Conservation (phyloP, 768 basidiomycete species). For the Psilocybe azurescens region DNA sequence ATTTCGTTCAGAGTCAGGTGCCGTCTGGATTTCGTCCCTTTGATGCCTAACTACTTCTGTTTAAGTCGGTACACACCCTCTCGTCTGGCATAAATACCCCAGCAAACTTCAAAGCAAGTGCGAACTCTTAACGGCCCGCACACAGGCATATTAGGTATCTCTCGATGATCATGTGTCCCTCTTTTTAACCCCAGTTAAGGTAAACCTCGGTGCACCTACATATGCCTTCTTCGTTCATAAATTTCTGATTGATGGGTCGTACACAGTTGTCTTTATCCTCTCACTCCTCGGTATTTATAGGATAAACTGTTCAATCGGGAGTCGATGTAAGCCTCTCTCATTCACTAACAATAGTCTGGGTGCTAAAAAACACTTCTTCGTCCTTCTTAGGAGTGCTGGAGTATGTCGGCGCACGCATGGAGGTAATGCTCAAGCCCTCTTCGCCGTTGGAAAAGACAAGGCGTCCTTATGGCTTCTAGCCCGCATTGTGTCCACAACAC, state of each 20-base stretch:
- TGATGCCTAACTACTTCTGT: too few relatives aligned
- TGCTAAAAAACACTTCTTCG: neutral
- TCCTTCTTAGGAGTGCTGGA: neutral
- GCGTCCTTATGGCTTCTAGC: neutral
- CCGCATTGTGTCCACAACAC: conserved; percentile 1
- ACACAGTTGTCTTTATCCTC: neutral
- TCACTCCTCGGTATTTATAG: conserved; percentile 6
- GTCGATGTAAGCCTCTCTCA: neutral
- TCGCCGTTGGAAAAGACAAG: neutral
- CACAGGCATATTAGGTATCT: too few relatives aligned
- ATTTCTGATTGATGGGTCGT: conserved; percentile 1
- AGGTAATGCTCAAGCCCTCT: neutral
- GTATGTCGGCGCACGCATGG: neutral
- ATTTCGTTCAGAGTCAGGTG: too few relatives aligned
- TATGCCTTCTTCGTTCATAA: conserved; percentile 1
- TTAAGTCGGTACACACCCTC: too few relatives aligned
- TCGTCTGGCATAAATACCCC: too few relatives aligned
- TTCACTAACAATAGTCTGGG: neutral
- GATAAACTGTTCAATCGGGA: conserved; percentile 3
- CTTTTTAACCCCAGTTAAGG: neutral
- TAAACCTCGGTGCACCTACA: neutral
- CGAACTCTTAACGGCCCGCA: too few relatives aligned
- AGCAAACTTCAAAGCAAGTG: too few relatives aligned
- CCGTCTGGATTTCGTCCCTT: too few relatives aligned
- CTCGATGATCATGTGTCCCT: neutral